Percentiles rank a stretch among this genome's conserved stretches.
These are phyloP conservation scores for Polygonum aviculare DNA, from an alignment of 148 eudicot species.

Conservation along the genomic window DNA sequence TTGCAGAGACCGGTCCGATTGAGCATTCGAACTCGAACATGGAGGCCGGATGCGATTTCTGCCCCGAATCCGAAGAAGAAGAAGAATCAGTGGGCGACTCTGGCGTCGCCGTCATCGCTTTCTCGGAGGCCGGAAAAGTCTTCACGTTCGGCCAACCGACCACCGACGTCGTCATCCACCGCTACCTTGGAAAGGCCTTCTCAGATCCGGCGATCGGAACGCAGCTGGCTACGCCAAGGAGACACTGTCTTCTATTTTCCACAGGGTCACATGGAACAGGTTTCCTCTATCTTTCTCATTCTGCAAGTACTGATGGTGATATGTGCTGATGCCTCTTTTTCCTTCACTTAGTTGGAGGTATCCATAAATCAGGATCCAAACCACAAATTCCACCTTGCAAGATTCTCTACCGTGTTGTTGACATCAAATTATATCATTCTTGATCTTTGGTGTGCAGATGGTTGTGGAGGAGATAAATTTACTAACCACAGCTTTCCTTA, in stretches of 20 bases:
- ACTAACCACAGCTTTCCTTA: slow-evolving; percentile 58
- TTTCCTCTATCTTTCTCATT: neutral
- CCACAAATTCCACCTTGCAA: slow-evolving; percentile 50
- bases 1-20: too few species aligned
- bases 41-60: too few species aligned
- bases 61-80: too few species aligned
- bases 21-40: too few species aligned
- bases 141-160: too few species aligned
- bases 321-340: neutral
- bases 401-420: slow-evolving; percentile 60
- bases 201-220: too few species aligned
- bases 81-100: too few species aligned
- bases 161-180: too few species aligned
- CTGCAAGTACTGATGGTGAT: neutral
- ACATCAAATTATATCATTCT: slow-evolving; percentile 23
- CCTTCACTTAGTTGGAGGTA: slow-evolving; percentile 52
- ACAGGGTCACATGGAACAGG: slow-evolving; percentile 96
- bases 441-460: slow-evolving; percentile 32
- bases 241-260: slow-evolving; percentile 85
- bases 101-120: too few species aligned
- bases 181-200: too few species aligned
- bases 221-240: slow-evolving; percentile 9
- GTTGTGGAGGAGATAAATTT: slow-evolving; percentile 80
- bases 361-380: slow-evolving; percentile 59
- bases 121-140: too few species aligned